Base-by-base conservation (phyloP, 192 early-diverging fungal genomes). In the Coemansia sp. region DNA sequence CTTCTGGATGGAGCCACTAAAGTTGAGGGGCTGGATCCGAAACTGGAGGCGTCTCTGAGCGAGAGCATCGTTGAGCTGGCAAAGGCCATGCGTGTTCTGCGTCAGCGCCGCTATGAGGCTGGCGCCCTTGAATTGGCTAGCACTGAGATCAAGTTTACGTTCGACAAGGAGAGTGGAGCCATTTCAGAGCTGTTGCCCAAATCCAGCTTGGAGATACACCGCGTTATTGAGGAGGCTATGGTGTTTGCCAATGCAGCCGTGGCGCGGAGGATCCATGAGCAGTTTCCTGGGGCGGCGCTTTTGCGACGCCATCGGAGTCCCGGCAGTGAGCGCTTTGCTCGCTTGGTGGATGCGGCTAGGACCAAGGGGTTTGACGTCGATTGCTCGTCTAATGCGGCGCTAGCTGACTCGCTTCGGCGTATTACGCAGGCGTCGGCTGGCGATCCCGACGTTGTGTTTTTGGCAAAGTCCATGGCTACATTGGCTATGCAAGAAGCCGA, bases 221-320 rank as follows among this genome's bases (percentile, higher is more conserved):
- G 87, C 12, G 78, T 91, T 13, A 86, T 92, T 25, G 91, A 89
- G 41, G 91, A 92, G 66, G 89, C 90, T 47, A 92, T 92, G 91
- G 87, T 92, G 58, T 77, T 91, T 66, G 91, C 91, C 36, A 92
- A 92, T 61, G 61, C 79, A 0, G 82, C 85, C 5, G 91, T 92
- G 6, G 91, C 88, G 13, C 70, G 85, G 9, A 61, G 83, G 23
- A 84, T 91, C 31, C 81, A 88, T 71, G 59, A 83, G 33, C 69
- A 81, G 0, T 86, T 84, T 41, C 83, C 81, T 16, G 65, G 72
- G 2, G 79, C 86, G 14, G 87, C 90, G 28, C 72, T 92, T 48
- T 80, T 92, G 33, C 84, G 91, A 50, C 86, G 82, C 12, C 91
- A 92, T 69, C 88, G 88, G 37, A 78, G 86, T 3, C 90, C 91